phyloP scores from a whole-genome alignment of 129 eudicot genomes.

The Apium graveolens region DNA sequence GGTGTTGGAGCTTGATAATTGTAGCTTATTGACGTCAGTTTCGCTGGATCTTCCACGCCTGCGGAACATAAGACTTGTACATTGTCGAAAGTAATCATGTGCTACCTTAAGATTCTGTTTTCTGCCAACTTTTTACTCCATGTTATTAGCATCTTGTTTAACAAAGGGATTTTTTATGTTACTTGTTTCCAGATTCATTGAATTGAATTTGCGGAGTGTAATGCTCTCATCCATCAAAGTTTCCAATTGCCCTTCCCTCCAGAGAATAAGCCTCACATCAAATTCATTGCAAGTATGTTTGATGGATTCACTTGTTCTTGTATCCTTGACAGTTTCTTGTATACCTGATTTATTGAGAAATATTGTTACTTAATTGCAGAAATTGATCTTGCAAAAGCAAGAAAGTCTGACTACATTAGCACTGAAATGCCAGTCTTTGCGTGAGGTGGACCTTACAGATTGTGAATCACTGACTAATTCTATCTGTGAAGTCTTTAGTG shows the following conservation, averaged over 20 bases:
- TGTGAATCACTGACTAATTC: conserved; percentile 86
- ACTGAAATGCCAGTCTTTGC: conserved; percentile 58
- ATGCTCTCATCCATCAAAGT: conserved; percentile 68
- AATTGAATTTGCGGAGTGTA: conserved; percentile 53
- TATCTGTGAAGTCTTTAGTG: conserved; percentile 80
- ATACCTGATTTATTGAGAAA: not conserved
- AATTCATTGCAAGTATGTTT: conserved; percentile 60
- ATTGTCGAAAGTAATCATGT: conserved; percentile 74
- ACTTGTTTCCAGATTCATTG: conserved; percentile 53
- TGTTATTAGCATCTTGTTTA: not conserved
- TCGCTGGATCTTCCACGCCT: conserved; percentile 76
- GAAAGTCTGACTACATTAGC: conserved; percentile 87
- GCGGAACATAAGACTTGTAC: conserved; percentile 77
- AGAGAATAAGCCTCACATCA: conserved; percentile 74
- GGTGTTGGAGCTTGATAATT: conserved; percentile 94
- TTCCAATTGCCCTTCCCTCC: conserved; percentile 79
- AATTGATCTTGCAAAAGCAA: conserved; percentile 81
- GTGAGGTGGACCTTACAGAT: conserved; percentile 87
- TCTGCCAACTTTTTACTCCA: not conserved
- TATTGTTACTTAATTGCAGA: conserved; percentile 43
- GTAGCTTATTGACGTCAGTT: conserved; percentile 78
- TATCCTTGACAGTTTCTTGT: not conserved
- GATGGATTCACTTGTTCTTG: not conserved
- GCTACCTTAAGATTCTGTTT: conserved; percentile 1
- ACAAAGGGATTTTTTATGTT: conserved; percentile 11